These are phyloP conservation scores for Chytridium lagenaria DNA, from an alignment of 371 early-diverging fungal species.

Conservation along the genomic window DNA sequence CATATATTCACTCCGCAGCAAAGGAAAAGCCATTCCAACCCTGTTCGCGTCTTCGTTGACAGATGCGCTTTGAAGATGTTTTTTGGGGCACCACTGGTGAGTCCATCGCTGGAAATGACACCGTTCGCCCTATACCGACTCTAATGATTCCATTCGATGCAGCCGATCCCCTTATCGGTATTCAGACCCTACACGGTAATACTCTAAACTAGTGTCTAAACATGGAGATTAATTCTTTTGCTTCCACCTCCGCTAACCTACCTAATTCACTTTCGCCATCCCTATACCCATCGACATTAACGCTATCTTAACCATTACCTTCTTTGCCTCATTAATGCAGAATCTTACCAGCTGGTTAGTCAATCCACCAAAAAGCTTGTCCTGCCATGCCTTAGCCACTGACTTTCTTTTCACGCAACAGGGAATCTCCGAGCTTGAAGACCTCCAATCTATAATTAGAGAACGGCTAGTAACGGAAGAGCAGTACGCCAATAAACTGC, in stretches of 20 bases:
- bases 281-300: too few relatives aligned
- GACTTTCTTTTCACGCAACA: conserved; percentile 3
- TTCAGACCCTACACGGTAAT: conserved; percentile 40
- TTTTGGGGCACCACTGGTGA: conserved; percentile 46
- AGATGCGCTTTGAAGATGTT: conserved; percentile 44
- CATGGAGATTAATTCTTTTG: neutral
- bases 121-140: too few relatives aligned
- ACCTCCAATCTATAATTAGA: conserved; percentile 26
- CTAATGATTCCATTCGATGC: too few relatives aligned
- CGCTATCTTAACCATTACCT: neutral
- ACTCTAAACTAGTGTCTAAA: too few relatives aligned
- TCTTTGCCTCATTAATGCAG: neutral
- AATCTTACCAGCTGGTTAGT: conserved; percentile 4
- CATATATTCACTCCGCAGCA: too few relatives aligned
- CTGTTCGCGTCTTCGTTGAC: too few relatives aligned
- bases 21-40: too few relatives aligned
- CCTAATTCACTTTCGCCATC: too few relatives aligned
- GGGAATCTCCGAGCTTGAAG: conserved; percentile 46
- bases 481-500: conserved; percentile 36
- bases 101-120: too few relatives aligned
- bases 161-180: conserved; percentile 42
- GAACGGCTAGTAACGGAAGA: conserved; percentile 36
- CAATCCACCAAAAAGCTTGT: neutral
- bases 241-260: neutral
- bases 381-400: neutral